Base-by-base conservation (phyloP, 768 basidiomycete genomes). In the Lactifluus hygrophoroides region DNA sequence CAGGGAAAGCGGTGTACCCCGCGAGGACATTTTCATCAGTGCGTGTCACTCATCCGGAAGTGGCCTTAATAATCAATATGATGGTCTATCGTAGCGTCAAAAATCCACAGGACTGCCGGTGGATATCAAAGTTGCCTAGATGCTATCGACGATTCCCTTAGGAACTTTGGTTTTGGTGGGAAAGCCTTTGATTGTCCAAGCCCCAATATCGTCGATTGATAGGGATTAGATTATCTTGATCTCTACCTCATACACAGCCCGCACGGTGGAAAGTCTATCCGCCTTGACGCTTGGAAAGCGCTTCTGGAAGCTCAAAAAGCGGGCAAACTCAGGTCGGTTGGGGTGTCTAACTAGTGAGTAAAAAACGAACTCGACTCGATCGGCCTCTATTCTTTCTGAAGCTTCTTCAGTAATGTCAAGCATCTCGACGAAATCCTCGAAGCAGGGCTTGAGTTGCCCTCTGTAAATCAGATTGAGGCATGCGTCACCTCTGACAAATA, bases 391-490 rank as follows among this genome's bases (percentile, higher is more conserved):
- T 30, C 14, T 13, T 37, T 19, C 17, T 44, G 45, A 30, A 25
- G 28, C 46, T n/a, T 32, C 23, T 37, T n/a, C 43, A 91, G 89
- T 63, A 79, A 78, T 21, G 66, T 86, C 34, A 79, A 81, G 45
- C 90, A 92, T 64, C 73, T 92, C 4, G 81, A 90, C 64, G 88
- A 92, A 70, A 85, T 92, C 51, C 76, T 71, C 57, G 70, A 72
- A 9, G 82, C 81, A 0, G 85, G 86, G 3, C 74, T 80, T 45
- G 80, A 81, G 57, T 72, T 77, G 64, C 90, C 90, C 14, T 71
- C 82, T 5, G 83, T 93, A 50, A 91, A 93, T 66, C 90, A 93
- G 68, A 80, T 92, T 57, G 89, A 92, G 79, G 89, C 82, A 66
- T 48, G n/a, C n/a, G n/a, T n/a, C n/a, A n/a, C n/a, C n/a, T n/a